These are phyloP conservation scores for Epichloe brachyelytri DNA, from an alignment of 2,329 filamentous ascomycete species.

Conservation along the genomic window DNA sequence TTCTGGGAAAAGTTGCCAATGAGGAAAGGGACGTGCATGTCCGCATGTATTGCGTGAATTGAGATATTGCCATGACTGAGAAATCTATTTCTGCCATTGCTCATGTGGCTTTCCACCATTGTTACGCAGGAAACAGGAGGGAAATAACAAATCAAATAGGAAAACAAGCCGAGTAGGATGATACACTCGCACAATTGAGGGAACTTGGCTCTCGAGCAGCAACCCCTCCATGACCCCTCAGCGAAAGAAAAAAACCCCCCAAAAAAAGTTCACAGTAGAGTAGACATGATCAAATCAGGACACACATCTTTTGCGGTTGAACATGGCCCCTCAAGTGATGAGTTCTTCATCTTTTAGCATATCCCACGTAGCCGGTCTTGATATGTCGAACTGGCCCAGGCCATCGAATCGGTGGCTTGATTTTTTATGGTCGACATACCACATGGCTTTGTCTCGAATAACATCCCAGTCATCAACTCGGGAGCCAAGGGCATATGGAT, in stretches of 20 bases:
- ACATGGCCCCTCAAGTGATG: not conserved
- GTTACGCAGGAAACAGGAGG: not conserved
- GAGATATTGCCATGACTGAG: not conserved
- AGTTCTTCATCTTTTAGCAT: constrained; percentile 5
- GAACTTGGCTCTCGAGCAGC: too few relatives aligned
- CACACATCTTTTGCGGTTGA: not conserved
- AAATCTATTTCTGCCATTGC: not conserved
- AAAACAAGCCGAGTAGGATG: too few relatives aligned
- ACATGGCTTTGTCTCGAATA: constrained; percentile 6
- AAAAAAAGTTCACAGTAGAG: too few relatives aligned
- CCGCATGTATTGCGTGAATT: not conserved
- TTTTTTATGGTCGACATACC: constrained; percentile 6
- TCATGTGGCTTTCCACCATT: not conserved
- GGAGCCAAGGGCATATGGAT: constrained; percentile 1
- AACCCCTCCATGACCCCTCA: too few relatives aligned
- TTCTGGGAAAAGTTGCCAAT: not conserved
- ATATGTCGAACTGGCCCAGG: constrained; percentile 3
- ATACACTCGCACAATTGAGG: too few relatives aligned
- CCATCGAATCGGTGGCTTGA: constrained; percentile 6
- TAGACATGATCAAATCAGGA: too few relatives aligned
- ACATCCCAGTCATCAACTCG: constrained; percentile 2
- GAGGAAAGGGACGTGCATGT: too few relatives aligned
- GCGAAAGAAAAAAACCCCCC: too few relatives aligned
- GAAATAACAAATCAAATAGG: not conserved
- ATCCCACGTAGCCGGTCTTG: constrained; percentile 6